Evolutionary conservation across 805 yeast genomes (phyloP).

Genomic region (Tanozyma kutaoensis): DNA sequence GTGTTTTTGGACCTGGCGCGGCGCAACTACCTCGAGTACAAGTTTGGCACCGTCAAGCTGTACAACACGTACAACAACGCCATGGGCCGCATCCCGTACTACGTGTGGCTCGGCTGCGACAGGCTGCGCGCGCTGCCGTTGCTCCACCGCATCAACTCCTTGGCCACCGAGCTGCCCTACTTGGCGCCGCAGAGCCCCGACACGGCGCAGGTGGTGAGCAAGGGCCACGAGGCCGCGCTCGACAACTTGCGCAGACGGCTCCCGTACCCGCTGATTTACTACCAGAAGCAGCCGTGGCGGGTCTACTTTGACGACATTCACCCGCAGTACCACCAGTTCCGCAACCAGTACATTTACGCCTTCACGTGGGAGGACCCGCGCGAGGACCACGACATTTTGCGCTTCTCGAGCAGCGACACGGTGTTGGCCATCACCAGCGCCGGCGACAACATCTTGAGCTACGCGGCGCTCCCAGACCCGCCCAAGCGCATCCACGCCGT

Average conservation of each 20-base stretch:
- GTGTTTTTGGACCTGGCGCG: slow-evolving; percentile 71
- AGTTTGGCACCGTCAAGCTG: slow-evolving; percentile 70
- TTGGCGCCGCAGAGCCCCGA: slow-evolving; percentile 41
- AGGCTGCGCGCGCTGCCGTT: slow-evolving; percentile 20
- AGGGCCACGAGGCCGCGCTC: slow-evolving; percentile 71
- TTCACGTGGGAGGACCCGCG: slow-evolving; percentile 89
- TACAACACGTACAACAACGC: slow-evolving; percentile 50
- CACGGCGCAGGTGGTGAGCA: slow-evolving; percentile 29
- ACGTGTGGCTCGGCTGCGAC: slow-evolving; percentile 64
- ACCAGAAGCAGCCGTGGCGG: slow-evolving; percentile 67
- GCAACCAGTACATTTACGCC: slow-evolving; percentile 71
- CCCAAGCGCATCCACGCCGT: slow-evolving; percentile 76
- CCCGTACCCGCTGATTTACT: slow-evolving; percentile 72
- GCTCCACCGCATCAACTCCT: slow-evolving; percentile 56
- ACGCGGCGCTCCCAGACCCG: slow-evolving; percentile 58
- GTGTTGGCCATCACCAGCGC: slow-evolving; percentile 79
- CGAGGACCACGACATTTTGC: slow-evolving; percentile 59
- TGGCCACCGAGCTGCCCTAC: slow-evolving; percentile 76
- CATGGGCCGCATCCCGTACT: slow-evolving; percentile 69
- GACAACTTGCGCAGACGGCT: slow-evolving; percentile 45
- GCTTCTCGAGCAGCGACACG: slow-evolving; percentile 49
- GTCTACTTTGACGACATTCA: slow-evolving; percentile 66
- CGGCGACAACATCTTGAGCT: slow-evolving; percentile 68
- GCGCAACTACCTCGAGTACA: slow-evolving; percentile 72
- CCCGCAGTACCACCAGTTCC: slow-evolving; percentile 57